Evolutionary conservation across 208 protist genomes (phyloP), one percentile per base, ranked within the genome.

Genomic region (Trypanosoma rangeli): DNA sequence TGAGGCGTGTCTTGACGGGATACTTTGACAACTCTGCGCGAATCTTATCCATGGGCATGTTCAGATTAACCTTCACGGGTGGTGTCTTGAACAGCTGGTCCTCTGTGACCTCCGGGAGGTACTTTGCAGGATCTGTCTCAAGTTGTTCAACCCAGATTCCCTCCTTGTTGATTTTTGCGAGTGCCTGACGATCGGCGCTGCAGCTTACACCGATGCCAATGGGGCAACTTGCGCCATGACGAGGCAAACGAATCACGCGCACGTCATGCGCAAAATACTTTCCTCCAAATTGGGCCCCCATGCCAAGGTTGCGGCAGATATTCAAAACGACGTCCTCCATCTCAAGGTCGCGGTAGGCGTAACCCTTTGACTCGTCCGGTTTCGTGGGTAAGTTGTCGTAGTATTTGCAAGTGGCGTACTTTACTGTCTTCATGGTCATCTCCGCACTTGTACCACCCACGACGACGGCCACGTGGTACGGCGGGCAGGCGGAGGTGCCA

Each of bases 251-350:
- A 58, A 99, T 94, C 26, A 99, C 95, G 37, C 96, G 84, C 15
- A 97, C 97, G 80, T 99, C 97, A 76, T 99, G 97, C 62, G 95
- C 97, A 85, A 98, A 99, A 86, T 99, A 99, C 82, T 99, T 99
- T 16, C 98, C 98, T n/a, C 97, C 97, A 80, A 98, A 99, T 83
- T 99, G 97, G n/a, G 97, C 97, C 24, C 97, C 97, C 82, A 99
- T 98, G 56, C 97, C 96, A 67, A 94, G 87, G 33, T 94, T 42
- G 68, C 92, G 87, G 73, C 88, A 95, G 29, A 97, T 92, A 61
- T 94, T 66, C 54, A 95, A 59, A 65, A 98, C 89, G 68, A 95
- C 82, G 63, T 86, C 70, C 84, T 99, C 95, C 70, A 95, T 68
- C 70, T 96, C 95, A 12, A 98, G 28, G 75, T 99, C 97, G 56